Conservation (phyloP, 306 rosid species). For the Sechiopsis laciniata region DNA sequence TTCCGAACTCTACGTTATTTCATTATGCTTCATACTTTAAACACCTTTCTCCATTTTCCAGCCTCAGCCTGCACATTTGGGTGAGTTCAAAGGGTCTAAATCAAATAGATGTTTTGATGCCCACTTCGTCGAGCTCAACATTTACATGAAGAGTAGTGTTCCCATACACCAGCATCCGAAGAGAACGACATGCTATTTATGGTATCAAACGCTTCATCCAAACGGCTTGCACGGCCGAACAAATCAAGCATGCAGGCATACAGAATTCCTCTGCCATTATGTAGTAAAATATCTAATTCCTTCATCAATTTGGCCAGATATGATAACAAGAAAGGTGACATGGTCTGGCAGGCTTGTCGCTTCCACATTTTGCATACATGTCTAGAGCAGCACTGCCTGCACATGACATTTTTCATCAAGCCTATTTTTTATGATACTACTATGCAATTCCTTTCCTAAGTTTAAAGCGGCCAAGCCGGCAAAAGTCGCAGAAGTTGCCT, state of each 20-base stretch:
- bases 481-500: constrained; percentile 56
- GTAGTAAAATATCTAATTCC: constrained; percentile 47
- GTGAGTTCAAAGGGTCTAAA: constrained; percentile 57
- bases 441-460: constrained; percentile 69
- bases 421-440: constrained; percentile 41
- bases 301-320: constrained; percentile 59
- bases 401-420: constrained; percentile 40
- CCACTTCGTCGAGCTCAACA: constrained; percentile 52
- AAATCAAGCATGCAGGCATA: constrained; percentile 72
- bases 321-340: constrained; percentile 62
- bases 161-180: constrained; percentile 86
- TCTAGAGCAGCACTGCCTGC: constrained; percentile 53
- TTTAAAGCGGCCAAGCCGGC: no score
- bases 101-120: constrained; percentile 60
- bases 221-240: constrained; percentile 61
- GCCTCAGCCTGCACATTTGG: constrained; percentile 64
- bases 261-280: constrained; percentile 53
- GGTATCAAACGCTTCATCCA: constrained; percentile 58
- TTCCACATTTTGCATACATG: constrained; percentile 83
- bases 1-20: constrained; percentile 64
- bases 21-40: constrained; percentile 56
- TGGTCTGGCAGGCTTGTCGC: constrained; percentile 69
- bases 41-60: constrained; percentile 60
- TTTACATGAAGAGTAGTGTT: constrained; percentile 67
- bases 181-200: constrained; percentile 60